Percentiles rank a stretch among this genome's conserved stretches.
phyloP scores from a whole-genome alignment of 2,329 filamentous ascomycete genomes.

The Albophoma yamanashiensis region DNA sequence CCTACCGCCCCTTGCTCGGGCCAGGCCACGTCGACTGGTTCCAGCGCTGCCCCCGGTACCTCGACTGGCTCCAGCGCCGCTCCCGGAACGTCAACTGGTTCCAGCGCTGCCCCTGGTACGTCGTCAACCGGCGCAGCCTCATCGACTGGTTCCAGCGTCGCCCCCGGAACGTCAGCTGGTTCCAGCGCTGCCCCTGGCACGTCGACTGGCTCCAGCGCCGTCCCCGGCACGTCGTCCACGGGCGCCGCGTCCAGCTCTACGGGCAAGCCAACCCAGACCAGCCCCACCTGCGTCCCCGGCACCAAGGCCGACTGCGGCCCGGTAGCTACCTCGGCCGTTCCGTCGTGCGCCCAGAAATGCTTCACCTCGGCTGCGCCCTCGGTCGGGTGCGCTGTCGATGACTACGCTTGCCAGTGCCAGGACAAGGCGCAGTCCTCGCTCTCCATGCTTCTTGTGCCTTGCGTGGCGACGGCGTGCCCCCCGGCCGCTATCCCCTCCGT shows the following conservation, averaged over 20 bases:
- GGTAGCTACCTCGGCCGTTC: conserved; percentile 14
- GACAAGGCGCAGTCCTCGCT: conserved; percentile 11
- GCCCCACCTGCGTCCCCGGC: conserved; percentile 5
- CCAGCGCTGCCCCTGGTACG: neutral
- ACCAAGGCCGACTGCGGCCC: conserved; percentile 11
- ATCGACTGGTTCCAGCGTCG: neutral
- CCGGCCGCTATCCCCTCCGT: conserved; percentile 12
- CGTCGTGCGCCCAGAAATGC: conserved; percentile 15
- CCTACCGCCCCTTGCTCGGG: conserved; percentile 6
- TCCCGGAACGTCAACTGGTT: neutral
- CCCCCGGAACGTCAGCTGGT: neutral
- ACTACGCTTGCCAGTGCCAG: conserved; percentile 18
- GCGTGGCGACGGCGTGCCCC: conserved; percentile 15
- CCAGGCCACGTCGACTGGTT: neutral
- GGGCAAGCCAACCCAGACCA: neutral
- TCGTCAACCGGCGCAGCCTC: neutral
- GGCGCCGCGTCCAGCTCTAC: neutral
- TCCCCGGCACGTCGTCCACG: neutral
- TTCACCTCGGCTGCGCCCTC: conserved; percentile 13
- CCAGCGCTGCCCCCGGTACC: neutral
- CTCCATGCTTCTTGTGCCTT: conserved; percentile 14
- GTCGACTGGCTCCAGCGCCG: neutral
- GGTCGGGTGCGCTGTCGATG: conserved; percentile 13
- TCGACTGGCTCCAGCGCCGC: too few relatives aligned
- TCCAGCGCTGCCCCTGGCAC: neutral